phyloP scores from a whole-genome alignment of 306 rosid genomes.

The Vigna unguiculata region DNA sequence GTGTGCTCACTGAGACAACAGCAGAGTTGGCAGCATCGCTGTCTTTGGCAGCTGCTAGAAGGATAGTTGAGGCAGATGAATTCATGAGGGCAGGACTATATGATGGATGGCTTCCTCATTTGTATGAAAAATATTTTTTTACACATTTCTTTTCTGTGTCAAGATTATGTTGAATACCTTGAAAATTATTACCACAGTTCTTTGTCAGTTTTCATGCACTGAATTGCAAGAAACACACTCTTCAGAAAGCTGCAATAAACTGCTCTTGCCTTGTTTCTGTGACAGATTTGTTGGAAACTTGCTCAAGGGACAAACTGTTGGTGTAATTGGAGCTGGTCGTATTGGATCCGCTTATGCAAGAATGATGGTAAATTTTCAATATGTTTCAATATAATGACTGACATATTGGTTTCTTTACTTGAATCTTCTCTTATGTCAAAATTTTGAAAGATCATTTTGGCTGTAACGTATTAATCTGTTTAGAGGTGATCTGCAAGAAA shows the following conservation, averaged over 20 bases:
- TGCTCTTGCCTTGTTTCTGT: slow-evolving; percentile 37
- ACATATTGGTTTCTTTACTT: neutral
- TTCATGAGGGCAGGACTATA: slow-evolving; percentile 98
- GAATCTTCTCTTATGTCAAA: slow-evolving; percentile 17
- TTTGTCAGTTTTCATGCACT: neutral
- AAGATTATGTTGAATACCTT: neutral
- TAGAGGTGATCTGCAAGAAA: slow-evolving; percentile 22
- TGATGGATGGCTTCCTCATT: slow-evolving; percentile 98
- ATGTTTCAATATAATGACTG: slow-evolving; percentile 7
- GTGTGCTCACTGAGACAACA: slow-evolving; percentile 98
- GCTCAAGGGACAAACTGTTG: slow-evolving; percentile 98
- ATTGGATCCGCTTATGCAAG: slow-evolving; percentile 99
- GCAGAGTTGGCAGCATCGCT: slow-evolving; percentile 98
- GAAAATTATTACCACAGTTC: neutral
- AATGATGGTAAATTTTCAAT: slow-evolving; percentile 81
- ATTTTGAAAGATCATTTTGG: neutral
- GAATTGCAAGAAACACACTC: slow-evolving; percentile 9
- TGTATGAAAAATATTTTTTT: slow-evolving; percentile 55
- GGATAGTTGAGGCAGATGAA: slow-evolving; percentile 98
- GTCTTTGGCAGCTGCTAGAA: slow-evolving; percentile 89
- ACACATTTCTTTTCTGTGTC: slow-evolving; percentile 1
- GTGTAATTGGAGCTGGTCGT: slow-evolving; percentile 99
- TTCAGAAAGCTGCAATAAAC: slow-evolving; percentile 19
- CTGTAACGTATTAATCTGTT: slow-evolving; percentile 14
- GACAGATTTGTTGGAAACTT: slow-evolving; percentile 92